A percentile compares a stretch with the other conserved stretches of the same genome.
phyloP scores from a whole-genome alignment of 2,329 filamentous ascomycete species.

The Ambrosiella xylebori region DNA sequence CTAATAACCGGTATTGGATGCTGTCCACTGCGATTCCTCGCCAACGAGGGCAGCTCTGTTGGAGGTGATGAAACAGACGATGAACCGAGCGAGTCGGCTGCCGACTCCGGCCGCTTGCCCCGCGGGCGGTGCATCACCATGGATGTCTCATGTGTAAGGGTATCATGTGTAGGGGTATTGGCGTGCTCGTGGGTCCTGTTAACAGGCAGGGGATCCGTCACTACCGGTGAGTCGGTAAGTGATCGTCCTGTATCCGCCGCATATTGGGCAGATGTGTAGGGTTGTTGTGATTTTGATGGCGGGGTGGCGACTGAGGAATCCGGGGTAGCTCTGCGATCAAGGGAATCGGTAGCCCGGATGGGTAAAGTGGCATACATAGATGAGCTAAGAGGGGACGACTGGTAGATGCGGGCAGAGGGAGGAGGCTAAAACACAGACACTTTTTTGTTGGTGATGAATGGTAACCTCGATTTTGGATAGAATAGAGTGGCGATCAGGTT shows the following conservation, averaged over 20 bases:
- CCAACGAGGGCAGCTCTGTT: background rate
- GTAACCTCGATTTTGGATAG: no score
- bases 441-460: no score
- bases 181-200: background rate
- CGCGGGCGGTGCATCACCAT: conserved; percentile 5
- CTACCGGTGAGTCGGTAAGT: background rate
- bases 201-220: background rate
- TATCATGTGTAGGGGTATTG: conserved; percentile 1
- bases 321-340: background rate
- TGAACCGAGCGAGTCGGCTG: conserved; percentile 5
- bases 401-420: no score
- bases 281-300: background rate
- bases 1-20: background rate
- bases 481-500: no score
- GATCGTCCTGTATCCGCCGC: background rate
- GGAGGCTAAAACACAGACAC: no score
- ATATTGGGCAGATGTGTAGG: background rate
- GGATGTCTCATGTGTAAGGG: background rate
- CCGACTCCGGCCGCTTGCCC: conserved; percentile 10
- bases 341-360: conserved; percentile 2
- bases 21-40: background rate
- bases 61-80: background rate
- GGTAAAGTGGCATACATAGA: conserved; percentile 11
- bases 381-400: background rate
- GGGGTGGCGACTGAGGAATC: background rate